These are phyloP conservation scores for Rauvolfia tetraphylla DNA, from an alignment of 257 asterid species.

Conservation along the genomic window DNA sequence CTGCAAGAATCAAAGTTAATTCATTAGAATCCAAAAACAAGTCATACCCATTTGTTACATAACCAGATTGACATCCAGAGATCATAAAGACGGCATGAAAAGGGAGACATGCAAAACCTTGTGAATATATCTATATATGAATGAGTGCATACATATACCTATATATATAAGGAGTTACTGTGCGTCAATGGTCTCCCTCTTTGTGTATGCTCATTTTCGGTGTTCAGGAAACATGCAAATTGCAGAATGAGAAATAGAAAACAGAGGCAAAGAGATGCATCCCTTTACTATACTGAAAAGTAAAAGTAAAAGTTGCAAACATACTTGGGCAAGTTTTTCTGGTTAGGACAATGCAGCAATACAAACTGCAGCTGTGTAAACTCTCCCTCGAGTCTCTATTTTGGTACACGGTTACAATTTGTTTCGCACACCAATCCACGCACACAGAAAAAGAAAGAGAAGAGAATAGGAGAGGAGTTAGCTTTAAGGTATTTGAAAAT, in stretches of 20 bases:
- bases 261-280: background rate
- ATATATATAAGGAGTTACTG: background rate
- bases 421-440: slow-evolving; percentile 1
- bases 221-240: slow-evolving; percentile 22
- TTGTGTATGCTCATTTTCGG: background rate
- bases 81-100: slow-evolving; percentile 18
- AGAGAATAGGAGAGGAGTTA: background rate
- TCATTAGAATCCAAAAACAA: slow-evolving; percentile 8
- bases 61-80: slow-evolving; percentile 12
- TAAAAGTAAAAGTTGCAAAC: background rate
- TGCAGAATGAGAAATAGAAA: slow-evolving; percentile 1
- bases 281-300: background rate
- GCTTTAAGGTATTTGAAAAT: slow-evolving; percentile 5
- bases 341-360: slow-evolving; percentile 13
- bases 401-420: background rate
- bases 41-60: slow-evolving; percentile 14
- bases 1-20: slow-evolving; percentile 18
- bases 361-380: background rate
- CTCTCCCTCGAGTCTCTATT: background rate
- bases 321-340: slow-evolving; percentile 7
- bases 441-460: slow-evolving; percentile 12
- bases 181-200: slow-evolving; percentile 10
- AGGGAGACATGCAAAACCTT: slow-evolving; percentile 5
- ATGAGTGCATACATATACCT: slow-evolving; percentile 1
- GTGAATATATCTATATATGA: background rate